Conservation (phyloP, 2,329 filamentous ascomycete genomes). For the Davidsoniella eucalypti region DNA sequence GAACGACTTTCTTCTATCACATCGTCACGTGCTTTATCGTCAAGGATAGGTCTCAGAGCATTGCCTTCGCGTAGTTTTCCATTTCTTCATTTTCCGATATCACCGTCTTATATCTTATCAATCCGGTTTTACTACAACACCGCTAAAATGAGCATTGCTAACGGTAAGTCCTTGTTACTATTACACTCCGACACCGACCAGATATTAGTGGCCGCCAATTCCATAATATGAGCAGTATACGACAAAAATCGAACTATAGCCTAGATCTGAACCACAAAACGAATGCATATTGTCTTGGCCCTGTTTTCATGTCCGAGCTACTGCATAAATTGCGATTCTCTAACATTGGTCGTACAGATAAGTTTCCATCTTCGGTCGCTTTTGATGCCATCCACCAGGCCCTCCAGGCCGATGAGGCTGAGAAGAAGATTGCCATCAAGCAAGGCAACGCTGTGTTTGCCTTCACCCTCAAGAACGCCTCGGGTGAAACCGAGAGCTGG, state of each 20-base stretch:
- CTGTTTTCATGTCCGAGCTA: no score
- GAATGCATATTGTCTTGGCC: no score
- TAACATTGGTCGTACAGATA: slow-evolving; percentile 31
- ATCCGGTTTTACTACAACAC: no score
- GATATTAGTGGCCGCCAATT: neutral
- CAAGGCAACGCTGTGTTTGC: slow-evolving; percentile 74
- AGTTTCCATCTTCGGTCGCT: slow-evolving; percentile 76
- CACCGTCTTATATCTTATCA: neutral
- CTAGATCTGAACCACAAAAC: no score
- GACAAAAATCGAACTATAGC: neutral
- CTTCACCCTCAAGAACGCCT: slow-evolving; percentile 80
- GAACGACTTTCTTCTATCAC: no score
- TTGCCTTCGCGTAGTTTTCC: neutral
- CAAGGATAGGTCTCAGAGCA: neutral
- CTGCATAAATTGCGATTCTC: neutral
- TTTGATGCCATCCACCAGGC: slow-evolving; percentile 75
- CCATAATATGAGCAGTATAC: neutral
- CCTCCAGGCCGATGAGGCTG: slow-evolving; percentile 50
- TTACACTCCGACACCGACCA: neutral
- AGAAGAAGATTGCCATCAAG: slow-evolving; percentile 78
- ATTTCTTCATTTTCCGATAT: neutral
- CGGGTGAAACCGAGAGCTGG: slow-evolving; percentile 71
- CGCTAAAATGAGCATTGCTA: slow-evolving; percentile 8
- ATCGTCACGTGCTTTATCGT: neutral
- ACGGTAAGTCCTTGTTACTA: slow-evolving; percentile 4